Evolutionary conservation across 176 grass and related monocot species (phyloP).

Genomic region (Musa schizocarpa): DNA sequence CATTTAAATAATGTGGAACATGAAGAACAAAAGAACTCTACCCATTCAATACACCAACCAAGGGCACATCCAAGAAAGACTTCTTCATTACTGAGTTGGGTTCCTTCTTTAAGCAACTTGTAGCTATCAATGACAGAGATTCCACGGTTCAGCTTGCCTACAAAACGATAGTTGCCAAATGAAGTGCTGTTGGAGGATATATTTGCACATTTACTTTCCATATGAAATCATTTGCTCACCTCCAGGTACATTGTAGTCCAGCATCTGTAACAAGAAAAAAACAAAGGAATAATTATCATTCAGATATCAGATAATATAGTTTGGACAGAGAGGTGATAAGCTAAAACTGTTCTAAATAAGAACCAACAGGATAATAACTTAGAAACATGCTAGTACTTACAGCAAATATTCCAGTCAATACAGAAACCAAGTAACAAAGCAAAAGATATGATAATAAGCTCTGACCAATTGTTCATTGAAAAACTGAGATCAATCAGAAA

Average conservation of each 20-base stretch:
- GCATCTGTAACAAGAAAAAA: slow-evolving; percentile 45
- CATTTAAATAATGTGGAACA: slow-evolving; percentile 12
- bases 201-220: slow-evolving; percentile 5
- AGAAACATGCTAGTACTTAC: neutral
- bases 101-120: slow-evolving; percentile 62
- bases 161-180: neutral
- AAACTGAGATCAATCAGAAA: neutral
- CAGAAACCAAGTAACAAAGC: neutral
- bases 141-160: slow-evolving; percentile 73
- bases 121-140: slow-evolving; percentile 89
- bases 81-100: slow-evolving; percentile 55
- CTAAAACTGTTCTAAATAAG: neutral
- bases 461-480: neutral
- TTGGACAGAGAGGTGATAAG: neutral
- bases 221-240: slow-evolving; percentile 32
- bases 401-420: neutral
- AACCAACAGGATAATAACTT: neutral
- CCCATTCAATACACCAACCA: slow-evolving; percentile 99
- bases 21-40: slow-evolving; percentile 22
- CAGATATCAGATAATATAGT: neutral
- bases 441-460: neutral
- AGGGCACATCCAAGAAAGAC: slow-evolving; percentile 72
- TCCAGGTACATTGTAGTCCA: slow-evolving; percentile 96
- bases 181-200: slow-evolving; percentile 2
- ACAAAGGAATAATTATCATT: slow-evolving; percentile 23